Evolutionary conservation across 176 grass and related monocot genomes (phyloP).

Genomic region (Echinochloa phyllopogon): DNA sequence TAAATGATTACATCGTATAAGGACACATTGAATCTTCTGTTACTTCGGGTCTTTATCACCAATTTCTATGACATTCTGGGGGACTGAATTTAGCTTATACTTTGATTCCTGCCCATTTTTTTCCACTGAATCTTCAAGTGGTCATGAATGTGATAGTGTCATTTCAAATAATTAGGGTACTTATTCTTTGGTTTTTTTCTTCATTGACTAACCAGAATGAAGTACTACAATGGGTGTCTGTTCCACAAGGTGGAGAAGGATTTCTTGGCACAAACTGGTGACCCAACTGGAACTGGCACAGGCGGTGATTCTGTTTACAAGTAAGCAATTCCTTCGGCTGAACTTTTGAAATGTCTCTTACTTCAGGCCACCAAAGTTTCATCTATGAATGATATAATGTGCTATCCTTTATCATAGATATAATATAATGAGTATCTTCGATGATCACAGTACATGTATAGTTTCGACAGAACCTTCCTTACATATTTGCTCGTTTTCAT

Average conservation of each 20-base stretch:
- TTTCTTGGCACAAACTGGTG: constrained; percentile 94
- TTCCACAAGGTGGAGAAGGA: constrained; percentile 98
- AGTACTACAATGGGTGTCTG: constrained; percentile 94
- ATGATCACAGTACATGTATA: neutral
- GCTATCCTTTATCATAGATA: neutral
- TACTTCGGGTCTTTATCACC: neutral
- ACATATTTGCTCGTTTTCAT: neutral
- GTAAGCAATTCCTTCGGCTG: constrained; percentile 46
- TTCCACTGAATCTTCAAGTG: neutral
- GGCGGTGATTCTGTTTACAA: constrained; percentile 93
- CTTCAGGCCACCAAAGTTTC: neutral
- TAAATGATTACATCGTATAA: neutral
- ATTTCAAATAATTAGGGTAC: neutral
- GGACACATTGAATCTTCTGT: neutral
- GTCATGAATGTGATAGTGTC: neutral
- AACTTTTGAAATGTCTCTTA: constrained; percentile 8
- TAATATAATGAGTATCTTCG: neutral
- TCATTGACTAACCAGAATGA: constrained; percentile 61
- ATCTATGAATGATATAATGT: constrained; percentile 1
- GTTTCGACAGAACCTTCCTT: neutral
- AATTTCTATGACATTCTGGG: neutral
- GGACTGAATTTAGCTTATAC: neutral
- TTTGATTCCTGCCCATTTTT: neutral
- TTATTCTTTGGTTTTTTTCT: constrained; percentile 29
- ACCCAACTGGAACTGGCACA: constrained; percentile 77